Base-by-base conservation (phyloP, 1,139 yeast species). In the Kurtzmaniella quercitrusa region DNA sequence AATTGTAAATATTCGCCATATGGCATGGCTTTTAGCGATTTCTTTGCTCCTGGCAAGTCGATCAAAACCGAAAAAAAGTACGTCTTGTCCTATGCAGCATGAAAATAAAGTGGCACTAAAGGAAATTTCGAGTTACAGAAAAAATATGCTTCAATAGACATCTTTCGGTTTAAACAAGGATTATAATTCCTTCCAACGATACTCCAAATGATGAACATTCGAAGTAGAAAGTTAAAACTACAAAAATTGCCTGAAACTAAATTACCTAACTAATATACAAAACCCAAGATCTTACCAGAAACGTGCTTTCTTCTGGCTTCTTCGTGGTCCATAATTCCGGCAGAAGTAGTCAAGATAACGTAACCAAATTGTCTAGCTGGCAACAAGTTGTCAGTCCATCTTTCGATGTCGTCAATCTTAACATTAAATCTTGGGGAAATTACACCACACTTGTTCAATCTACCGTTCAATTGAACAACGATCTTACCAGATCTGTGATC, bases 221-320 rank as follows among this genome's bases (percentile, higher is more conserved):
- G n/a, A n/a, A n/a, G n/a, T n/a, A n/a, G n/a, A n/a, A n/a, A n/a
- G n/a, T 26, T 5, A 14, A 26, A 7, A 9, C 9, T 6, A 21
- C 6, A 21, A 21, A 21, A 21, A 11, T 26, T 26, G 30, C 30
- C 12, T 26, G 14, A 26, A 26, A 26, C 30, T 26, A 5, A 26
- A 26, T 26, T 26, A 5, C 30, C 34, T 22, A 51, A 42, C 68
- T 84, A 88, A 80, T 91, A 91, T 54, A 91, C 96, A 72, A 87
- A 91, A 64, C 98, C 98, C 66, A 91, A 82, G 66, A 91, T 84
- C 78, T 91, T 91, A 73, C 98, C 98, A 60, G 97, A 88, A 61
- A 91, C 98, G 75, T 93, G 98, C 87, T 93, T 93, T 84, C 98
- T 87, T 84, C 97, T 89, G 61, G 98, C 98, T 80, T 93, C 98